Base-by-base conservation (phyloP, 257 asterid species). In the Vinca minor region DNA sequence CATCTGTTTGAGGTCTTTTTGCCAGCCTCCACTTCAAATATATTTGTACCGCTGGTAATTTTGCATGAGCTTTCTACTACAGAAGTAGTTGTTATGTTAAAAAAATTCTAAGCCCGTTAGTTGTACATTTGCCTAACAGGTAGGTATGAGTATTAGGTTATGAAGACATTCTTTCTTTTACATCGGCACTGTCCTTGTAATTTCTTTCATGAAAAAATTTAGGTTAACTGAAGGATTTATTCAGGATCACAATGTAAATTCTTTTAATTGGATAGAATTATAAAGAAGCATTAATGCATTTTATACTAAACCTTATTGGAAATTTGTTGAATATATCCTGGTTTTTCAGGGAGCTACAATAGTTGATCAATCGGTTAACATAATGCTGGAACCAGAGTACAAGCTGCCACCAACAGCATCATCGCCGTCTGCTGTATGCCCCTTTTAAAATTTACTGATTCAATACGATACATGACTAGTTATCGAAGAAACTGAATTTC, bases 321-420 rank as follows among this genome's bases (percentile, higher is more conserved):
- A 17, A 28, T 54, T 54, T 54, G 23, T n/a, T 32, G 29, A 17
- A 7, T 38, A 21, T 39, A 11, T 11, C 20, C 31, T 38, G 29
- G 45, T 57, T 56, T 31, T 64, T 45, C 69, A 73, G 73, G 77
- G 77, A 45, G 77, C 77, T 39, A 73, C 73, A 32, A 69, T 53
- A 62, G 68, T 69, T 49, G 74, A 70, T 70, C 74, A 70, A 62
- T 55, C 70, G 13, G 73, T 73, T 32, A 63, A 56, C 39, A 58
- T 73, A 67, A 20, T 44, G 17, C 70, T 56, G 11, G 77, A 73
- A 31, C 73, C 70, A 52, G 63, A 62, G 15, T 73, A 73, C 10
- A 39, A 46, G 66, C 54, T 73, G 42, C 77, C 73, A 14, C 57
- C 70, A 45, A 41, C 60, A 53, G 70, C 63, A 62, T 65, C 36